Percentiles rank a stretch among this genome's conserved stretches.
phyloP scores from a whole-genome alignment of 2,329 filamentous ascomycete species.

The Helotiales sp. region DNA sequence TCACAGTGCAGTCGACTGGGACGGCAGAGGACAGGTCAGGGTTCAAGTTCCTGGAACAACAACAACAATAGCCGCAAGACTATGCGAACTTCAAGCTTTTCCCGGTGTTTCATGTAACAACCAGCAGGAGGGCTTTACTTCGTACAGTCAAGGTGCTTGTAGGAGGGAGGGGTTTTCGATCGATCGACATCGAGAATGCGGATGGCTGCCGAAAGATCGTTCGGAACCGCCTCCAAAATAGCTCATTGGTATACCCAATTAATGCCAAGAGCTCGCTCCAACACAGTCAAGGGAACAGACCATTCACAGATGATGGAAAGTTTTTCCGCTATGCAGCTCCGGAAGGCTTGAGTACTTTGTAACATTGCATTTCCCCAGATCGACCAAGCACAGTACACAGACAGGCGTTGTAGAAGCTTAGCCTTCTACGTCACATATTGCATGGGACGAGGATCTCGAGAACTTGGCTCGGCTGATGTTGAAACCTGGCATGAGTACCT shows the following conservation, averaged over 20 bases:
- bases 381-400: no score
- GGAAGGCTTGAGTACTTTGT: no score
- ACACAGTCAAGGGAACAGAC: no score
- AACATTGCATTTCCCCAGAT: no score
- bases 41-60: background rate
- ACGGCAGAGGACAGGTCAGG: background rate
- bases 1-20: background rate
- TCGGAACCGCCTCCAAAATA: background rate
- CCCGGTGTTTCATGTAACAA: background rate
- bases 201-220: background rate
- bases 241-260: background rate
- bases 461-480: background rate
- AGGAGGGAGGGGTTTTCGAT: background rate
- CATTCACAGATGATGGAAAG: no score
- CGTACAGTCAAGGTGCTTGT: background rate
- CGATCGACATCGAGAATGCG: conserved; percentile 2
- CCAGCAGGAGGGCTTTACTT: background rate
- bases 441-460: background rate
- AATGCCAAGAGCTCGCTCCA: no score
- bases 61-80: no score
- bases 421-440: no score
- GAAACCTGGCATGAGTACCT: no score
- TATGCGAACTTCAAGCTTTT: background rate
- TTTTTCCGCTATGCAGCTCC: no score
- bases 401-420: no score